phyloP scores from a whole-genome alignment of 2,329 filamentous ascomycete species.

The Ophiosphaerella herpotricha region DNA sequence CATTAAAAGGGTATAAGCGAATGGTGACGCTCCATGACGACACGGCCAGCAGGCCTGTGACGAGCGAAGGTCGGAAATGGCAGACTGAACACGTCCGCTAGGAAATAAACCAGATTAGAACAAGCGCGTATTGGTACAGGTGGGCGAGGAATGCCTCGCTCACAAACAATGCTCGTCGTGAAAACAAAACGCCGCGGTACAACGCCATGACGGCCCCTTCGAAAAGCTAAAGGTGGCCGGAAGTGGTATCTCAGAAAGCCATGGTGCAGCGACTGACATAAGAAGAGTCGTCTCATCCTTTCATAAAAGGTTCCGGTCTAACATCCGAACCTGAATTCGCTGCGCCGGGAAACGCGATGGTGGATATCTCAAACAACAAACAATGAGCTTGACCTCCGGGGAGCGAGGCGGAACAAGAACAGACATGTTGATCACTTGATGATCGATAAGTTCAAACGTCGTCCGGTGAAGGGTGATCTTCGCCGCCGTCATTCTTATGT shows the following conservation, averaged over 20 bases:
- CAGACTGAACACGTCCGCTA: conserved; percentile 7
- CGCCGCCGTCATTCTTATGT: conserved; percentile 73
- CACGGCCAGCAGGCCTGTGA: conserved; percentile 18
- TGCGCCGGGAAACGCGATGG: conserved; percentile 35
- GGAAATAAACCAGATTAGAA: conserved; percentile 4
- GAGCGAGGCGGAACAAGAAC: conserved; percentile 7
- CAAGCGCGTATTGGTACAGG: conserved; percentile 38
- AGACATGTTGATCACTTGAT: conserved; percentile 24
- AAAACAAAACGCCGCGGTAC: conserved; percentile 24
- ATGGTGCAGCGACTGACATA: conserved; percentile 36
- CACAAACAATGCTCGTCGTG: conserved; percentile 33
- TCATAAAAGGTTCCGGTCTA: conserved; percentile 29
- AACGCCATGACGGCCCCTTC: conserved; percentile 24
- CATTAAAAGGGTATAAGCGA: conserved; percentile 44
- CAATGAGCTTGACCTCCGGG: conserved; percentile 19
- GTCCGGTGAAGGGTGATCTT: conserved; percentile 54
- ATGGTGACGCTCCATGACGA: conserved; percentile 35
- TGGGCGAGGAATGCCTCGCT: conserved; percentile 26
- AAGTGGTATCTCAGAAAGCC: conserved; percentile 32
- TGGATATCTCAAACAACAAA: conserved; percentile 45
- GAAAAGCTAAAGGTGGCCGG: conserved; percentile 3
- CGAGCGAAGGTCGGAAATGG: conserved; percentile 19
- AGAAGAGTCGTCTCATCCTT: conserved; percentile 37
- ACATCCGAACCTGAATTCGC: conserved; percentile 26
- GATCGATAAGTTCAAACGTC: conserved; percentile 45